Evolutionary conservation across 192 early-diverging fungal species (phyloP), one percentile per base, ranked within the genome.

Genomic region (Haplosporangium gracile): DNA sequence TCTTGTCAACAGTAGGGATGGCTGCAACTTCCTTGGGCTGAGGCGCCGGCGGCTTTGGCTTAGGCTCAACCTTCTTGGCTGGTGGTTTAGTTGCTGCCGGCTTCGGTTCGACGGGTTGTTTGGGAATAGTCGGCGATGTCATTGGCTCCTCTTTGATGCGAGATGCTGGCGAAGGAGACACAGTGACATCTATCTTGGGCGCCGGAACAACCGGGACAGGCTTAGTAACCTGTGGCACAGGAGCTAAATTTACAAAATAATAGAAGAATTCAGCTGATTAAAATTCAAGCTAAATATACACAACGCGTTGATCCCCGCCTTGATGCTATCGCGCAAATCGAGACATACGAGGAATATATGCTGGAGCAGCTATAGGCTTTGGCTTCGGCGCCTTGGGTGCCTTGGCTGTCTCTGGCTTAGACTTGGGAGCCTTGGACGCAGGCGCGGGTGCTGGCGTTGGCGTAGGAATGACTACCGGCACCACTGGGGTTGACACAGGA

Each of bases 101-200:
- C 0, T 88, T 79, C 45, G 82, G 82, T 15, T 78, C 79, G 13
- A 65, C 60, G 15, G 76, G 68, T 40, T 73, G 75, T 13, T 80
- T 76, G n/a, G 80, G 72, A 69, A 85, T 55, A 6, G 78, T 82
- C 22, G 86, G 89, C 5, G 87, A 88, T 16, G 79, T 82, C 22
- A 81, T 70, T 20, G 86, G 88, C 71, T 86, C 84, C 29, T 86
- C 79, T 42, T 86, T 86, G 79, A 86, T 42, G 7, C 74, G 71
- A 2, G 74, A 0, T 5, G 29, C 60, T 10, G 26, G 60, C 3
- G 42, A 29, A 36, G 57, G 51, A 20, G 72, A 22, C 16, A 36
- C 24, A 4, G 76, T 53, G 10, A 77, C 24, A 68, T 72, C 71
- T 4, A 77, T 47, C 26, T 75, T 74, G 10, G 65, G 73, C 16